Conservation (phyloP, 257 asterid genomes). For the Lycium ferocissimum region DNA sequence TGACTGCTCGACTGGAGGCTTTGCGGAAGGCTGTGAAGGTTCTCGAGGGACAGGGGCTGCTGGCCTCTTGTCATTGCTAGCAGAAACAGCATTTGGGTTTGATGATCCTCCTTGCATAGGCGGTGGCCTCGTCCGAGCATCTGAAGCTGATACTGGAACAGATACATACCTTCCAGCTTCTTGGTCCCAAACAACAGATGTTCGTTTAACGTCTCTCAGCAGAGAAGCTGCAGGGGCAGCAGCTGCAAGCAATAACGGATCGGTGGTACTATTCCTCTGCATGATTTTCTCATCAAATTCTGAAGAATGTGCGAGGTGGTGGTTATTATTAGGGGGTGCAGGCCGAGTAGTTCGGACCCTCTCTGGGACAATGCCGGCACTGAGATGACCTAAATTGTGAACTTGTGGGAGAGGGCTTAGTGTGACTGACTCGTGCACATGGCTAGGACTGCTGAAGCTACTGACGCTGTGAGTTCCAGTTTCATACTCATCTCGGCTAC, state of each 20-base stretch:
- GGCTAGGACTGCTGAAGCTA: slow-evolving; percentile 94
- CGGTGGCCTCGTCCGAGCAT: slow-evolving; percentile 55
- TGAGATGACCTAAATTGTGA: slow-evolving; percentile 47
- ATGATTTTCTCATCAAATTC: slow-evolving; percentile 60
- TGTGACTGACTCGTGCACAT: slow-evolving; percentile 73
- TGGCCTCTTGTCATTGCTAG: slow-evolving; percentile 53
- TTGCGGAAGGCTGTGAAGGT: slow-evolving; percentile 44
- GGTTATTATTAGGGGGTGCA: slow-evolving; percentile 38
- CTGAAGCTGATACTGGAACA: slow-evolving; percentile 71
- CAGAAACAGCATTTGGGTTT: slow-evolving; percentile 39
- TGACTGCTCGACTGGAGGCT: slow-evolving; percentile 53
- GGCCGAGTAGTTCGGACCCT: slow-evolving; percentile 46
- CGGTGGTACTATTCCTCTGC: slow-evolving; percentile 56
- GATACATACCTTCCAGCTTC: slow-evolving; percentile 97
- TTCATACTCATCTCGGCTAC: slow-evolving; percentile 84
- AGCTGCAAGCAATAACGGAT: slow-evolving; percentile 51
- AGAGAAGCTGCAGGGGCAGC: slow-evolving; percentile 59
- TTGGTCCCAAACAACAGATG: slow-evolving; percentile 98
- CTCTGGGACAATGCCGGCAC: slow-evolving; percentile 39
- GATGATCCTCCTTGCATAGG: slow-evolving; percentile 42
- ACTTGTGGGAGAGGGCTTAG: slow-evolving; percentile 89
- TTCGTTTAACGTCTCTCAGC: slow-evolving; percentile 76
- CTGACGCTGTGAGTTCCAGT: slow-evolving; percentile 86
- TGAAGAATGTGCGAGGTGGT: slow-evolving; percentile 43
- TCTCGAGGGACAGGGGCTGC: slow-evolving; percentile 43